Evolutionary conservation across 225 moss, liverwort and hornwort genomes (phyloP).

Genomic region (Pseudisothecium myosuroides): DNA sequence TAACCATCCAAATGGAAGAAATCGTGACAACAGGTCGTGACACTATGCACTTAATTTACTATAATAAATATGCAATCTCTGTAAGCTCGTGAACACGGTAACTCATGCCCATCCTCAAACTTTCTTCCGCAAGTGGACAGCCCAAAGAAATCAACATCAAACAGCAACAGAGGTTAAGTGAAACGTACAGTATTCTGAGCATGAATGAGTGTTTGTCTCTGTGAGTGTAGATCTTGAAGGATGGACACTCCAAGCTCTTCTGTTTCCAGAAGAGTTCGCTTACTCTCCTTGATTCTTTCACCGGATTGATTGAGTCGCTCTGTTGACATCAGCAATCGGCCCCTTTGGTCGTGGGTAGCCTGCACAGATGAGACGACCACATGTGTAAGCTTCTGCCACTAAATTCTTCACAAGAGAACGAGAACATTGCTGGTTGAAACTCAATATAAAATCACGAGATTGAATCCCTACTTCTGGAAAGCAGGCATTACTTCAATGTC

Average conservation of each 20-base stretch:
- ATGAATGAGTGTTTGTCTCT: conserved; percentile 45
- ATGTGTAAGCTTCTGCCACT: not conserved
- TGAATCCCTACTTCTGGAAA: not conserved
- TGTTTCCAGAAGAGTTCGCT: conserved; percentile 53
- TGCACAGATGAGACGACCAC: not conserved
- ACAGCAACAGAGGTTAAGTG: not conserved
- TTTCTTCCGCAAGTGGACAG: not conserved
- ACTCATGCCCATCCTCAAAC: not conserved
- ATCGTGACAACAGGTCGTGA: too few relatives aligned
- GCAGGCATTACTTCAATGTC: not conserved
- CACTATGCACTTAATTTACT: not conserved
- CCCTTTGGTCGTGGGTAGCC: conserved; percentile 46
- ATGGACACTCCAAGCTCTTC: conserved; percentile 62
- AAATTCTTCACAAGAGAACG: not conserved
- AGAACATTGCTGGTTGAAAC: not conserved
- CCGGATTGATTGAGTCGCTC: conserved; percentile 47
- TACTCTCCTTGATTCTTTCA: conserved; percentile 58
- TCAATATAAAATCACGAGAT: not conserved
- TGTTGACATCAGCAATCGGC: conserved; percentile 49
- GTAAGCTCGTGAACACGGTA: not conserved
- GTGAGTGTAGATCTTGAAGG: conserved; percentile 56
- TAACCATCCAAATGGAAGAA: not conserved
- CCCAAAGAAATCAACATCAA: not conserved
- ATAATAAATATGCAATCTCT: not conserved
- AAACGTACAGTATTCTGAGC: conserved; percentile 38